Conservation (phyloP, 1,284 basidiomycete genomes). For the Ustilago esculenta region DNA sequence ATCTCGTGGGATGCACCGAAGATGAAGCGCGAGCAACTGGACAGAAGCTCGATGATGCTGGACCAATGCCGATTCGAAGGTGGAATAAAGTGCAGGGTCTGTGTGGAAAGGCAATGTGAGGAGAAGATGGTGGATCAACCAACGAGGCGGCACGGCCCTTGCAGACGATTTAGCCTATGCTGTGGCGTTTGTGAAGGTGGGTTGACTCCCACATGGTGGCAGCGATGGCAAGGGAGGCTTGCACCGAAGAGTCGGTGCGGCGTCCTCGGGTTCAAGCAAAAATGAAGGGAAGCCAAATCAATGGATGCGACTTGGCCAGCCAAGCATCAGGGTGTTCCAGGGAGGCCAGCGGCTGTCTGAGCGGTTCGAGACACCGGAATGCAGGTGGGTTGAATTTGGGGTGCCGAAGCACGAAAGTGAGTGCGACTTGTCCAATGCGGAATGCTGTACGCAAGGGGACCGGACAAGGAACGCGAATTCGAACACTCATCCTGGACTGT, state of each 20-base stretch:
- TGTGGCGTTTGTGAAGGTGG: not conserved
- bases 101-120: not conserved
- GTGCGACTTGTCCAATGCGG: not conserved
- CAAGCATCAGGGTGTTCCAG: not conserved
- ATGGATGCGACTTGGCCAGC: not conserved
- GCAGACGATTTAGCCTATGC: constrained; percentile 7
- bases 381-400: no score
- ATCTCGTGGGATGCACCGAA: no score
- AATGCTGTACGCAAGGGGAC: not conserved
- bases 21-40: no score
- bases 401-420: no score
- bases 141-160: constrained; percentile 5
- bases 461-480: not conserved
- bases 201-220: not conserved
- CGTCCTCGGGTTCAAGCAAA: not conserved
- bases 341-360: not conserved
- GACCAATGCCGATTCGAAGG: no score
- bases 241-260: constrained; percentile 3
- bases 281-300: not conserved
- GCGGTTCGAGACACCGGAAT: no score
- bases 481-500: no score
- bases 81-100: no score
- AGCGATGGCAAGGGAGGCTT: not conserved
- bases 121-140: not conserved
- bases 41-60: no score